Evolutionary conservation across 2,329 filamentous ascomycete species (phyloP), one percentile per base, ranked within the genome.

Genomic region (Cylindrodendrum hubeiense): DNA sequence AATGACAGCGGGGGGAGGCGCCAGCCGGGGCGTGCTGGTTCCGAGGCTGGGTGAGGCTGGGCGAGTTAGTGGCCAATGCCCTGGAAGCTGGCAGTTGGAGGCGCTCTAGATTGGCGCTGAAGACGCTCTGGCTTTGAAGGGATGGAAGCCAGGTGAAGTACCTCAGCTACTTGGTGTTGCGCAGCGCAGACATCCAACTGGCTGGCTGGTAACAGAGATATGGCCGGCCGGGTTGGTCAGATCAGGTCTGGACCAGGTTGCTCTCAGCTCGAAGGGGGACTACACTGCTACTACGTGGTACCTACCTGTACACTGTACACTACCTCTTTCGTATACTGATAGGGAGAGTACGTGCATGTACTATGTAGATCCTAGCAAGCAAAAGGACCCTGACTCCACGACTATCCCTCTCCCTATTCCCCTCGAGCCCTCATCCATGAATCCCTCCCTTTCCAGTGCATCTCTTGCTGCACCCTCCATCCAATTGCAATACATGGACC

Each of bases 401-500:
- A 22, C 17, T 47, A 28, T 19, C 37, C 47, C 56, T 21, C 30
- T 33, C 44, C 44, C 15, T 55, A 5, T 24, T n/a, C 34, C 21
- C 9, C 21, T 26, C 43, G 44, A 33, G 26, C 10, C 43, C 28
- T 22, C 26, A 28, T 62, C 65, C 49, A 34, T 53, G 46, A 53
- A 15, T 55, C 22, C 9, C 17, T 24, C 9, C 17, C 17, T n/a
- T 55, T 44, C 24, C 56, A 62, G 50, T 57, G 51, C 17, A 30
- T 52, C 39, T 53, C 51, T 17, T 57, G 33, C 30, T 57, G 56
- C 61, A 50, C 15, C 33, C 15, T 30, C 17, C 50, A 60, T 62
- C 69, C 71, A 73, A 74, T 73, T 70, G 61, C 61, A 70, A 54
- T 70, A 71, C 60, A 72, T 63, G 63, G 19, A 63, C 57, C 43